A percentile compares a stretch with the other conserved stretches of the same genome.
Evolutionary conservation across 192 early-diverging fungal species (phyloP).

Genomic region (Fimicolochytrium jonesii): DNA sequence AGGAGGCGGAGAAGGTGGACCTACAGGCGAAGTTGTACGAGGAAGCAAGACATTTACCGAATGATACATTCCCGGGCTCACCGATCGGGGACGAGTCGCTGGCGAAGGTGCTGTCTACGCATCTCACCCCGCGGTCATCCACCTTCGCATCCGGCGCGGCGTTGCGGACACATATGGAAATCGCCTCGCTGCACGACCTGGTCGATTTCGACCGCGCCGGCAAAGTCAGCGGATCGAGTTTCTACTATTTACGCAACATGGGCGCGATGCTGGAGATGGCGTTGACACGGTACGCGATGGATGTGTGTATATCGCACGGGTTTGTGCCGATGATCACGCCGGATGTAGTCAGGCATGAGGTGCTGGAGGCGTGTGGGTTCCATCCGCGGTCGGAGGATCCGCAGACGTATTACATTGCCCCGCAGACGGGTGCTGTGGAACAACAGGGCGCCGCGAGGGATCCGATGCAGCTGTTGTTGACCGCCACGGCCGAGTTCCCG

Average conservation of each 20-base stretch:
- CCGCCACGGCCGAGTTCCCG: conserved; percentile 90
- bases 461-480: conserved; percentile 59
- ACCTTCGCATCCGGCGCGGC: conserved; percentile 28
- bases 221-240: conserved; percentile 73
- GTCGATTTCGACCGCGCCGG: conserved; percentile 80
- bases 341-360: conserved; percentile 73
- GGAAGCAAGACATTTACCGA: conserved; percentile 72
- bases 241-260: conserved; percentile 83
- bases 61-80: conserved; percentile 65
- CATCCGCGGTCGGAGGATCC: conserved; percentile 73
- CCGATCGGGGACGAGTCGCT: conserved; percentile 72
- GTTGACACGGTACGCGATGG: conserved; percentile 80
- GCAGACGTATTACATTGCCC: conserved; percentile 70
- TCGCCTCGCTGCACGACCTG: conserved; percentile 63
- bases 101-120: conserved; percentile 50
- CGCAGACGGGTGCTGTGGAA: too few relatives aligned
- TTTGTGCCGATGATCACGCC: conserved; percentile 79
- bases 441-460: conserved; percentile 21
- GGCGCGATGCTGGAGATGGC: conserved; percentile 86
- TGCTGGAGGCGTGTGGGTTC: conserved; percentile 88
- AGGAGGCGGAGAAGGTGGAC: conserved; percentile 40
- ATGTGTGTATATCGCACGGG: conserved; percentile 63
- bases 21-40: conserved; percentile 57
- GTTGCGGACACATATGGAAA: conserved; percentile 63
- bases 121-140: conserved; percentile 31